Conservation (phyloP, 495 filamentous ascomycete species). For the Neurospora sp. region DNA sequence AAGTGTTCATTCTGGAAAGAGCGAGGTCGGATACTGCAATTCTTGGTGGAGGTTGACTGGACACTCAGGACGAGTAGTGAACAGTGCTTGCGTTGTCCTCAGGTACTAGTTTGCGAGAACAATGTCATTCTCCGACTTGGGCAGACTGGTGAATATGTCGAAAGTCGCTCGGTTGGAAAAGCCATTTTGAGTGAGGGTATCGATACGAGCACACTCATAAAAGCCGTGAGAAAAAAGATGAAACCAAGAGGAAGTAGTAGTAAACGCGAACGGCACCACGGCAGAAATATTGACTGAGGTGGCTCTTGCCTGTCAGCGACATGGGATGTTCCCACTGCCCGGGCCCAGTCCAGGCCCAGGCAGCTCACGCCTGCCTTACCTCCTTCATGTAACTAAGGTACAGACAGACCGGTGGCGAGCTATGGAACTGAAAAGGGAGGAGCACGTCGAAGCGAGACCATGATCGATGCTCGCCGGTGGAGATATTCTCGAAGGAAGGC, state of each 20-base stretch:
- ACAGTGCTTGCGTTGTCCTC: background rate
- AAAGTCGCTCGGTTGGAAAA: background rate
- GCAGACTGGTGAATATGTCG: background rate
- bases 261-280: background rate
- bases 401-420: background rate
- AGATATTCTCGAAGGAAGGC: background rate
- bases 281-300: background rate
- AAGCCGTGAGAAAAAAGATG: background rate
- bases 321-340: too few relatives aligned
- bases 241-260: background rate
- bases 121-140: too few relatives aligned
- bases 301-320: background rate
- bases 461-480: background rate
- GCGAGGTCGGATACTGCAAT: too few relatives aligned
- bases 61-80: background rate
- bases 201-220: background rate
- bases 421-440: background rate
- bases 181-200: background rate
- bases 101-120: too few relatives aligned
- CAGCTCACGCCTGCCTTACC: background rate
- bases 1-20: background rate
- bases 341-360: background rate
- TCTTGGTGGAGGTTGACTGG: background rate
- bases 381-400: too few relatives aligned
- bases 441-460: background rate